These are phyloP conservation scores for Sungouiella thailandica DNA, from an alignment of 805 yeast species.

Conservation along the genomic window DNA sequence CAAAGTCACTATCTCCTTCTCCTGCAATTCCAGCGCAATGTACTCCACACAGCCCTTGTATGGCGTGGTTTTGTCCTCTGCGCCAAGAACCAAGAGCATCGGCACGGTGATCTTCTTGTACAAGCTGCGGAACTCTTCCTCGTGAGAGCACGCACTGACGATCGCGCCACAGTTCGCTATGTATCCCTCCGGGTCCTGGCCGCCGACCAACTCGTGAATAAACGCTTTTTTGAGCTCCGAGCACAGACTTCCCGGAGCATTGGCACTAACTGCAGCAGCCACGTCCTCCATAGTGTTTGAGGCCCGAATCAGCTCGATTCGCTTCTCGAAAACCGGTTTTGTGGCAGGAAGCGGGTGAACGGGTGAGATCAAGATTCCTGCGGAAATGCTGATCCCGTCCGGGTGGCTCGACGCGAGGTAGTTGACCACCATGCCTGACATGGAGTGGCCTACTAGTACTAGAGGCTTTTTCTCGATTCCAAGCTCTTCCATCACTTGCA, in stretches of 20 bases:
- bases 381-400: neutral
- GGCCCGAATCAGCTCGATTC: neutral
- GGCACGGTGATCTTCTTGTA: constrained; percentile 4
- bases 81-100: constrained; percentile 8
- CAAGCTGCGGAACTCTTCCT: constrained; percentile 2
- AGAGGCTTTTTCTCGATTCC: neutral
- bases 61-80: constrained; percentile 9
- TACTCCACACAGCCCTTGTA: constrained; percentile 6
- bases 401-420: neutral
- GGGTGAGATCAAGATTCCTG: neutral
- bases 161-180: constrained; percentile 11
- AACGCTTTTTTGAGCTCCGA: constrained; percentile 6
- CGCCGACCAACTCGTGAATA: constrained; percentile 8
- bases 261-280: neutral
- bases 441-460: constrained; percentile 1
- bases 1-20: neutral
- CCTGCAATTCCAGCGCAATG: constrained; percentile 3
- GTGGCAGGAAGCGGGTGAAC: neutral
- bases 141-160: constrained; percentile 3
- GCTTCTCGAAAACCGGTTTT: neutral
- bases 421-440: constrained; percentile 1
- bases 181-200: constrained; percentile 10
- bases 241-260: constrained; percentile 6
- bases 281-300: neutral
- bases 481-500: constrained; percentile 1